Conservation (phyloP, 1,284 basidiomycete genomes). For the Ceratobasidium sp. region DNA sequence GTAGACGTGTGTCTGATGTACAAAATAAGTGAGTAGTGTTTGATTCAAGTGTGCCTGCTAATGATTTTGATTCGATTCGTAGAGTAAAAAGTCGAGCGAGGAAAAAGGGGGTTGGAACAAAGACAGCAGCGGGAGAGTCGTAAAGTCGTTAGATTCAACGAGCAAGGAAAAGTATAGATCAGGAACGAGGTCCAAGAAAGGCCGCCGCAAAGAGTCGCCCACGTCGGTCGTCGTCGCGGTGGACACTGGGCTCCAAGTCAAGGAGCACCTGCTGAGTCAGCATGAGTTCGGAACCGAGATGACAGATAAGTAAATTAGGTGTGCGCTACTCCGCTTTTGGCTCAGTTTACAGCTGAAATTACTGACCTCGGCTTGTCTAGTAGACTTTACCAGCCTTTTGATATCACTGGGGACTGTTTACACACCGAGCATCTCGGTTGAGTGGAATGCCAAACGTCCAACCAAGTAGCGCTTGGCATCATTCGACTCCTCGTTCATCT, state of each 20-base stretch:
- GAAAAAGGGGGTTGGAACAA: conserved; percentile 11
- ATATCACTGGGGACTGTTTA: background rate
- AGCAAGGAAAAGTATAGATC: background rate
- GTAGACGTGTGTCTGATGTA: background rate
- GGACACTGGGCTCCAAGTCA: background rate
- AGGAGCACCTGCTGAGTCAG: conserved; percentile 9
- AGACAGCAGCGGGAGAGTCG: background rate
- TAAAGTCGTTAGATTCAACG: conserved; percentile 8
- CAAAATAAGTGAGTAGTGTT: background rate
- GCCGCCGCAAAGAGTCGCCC: conserved; percentile 1
- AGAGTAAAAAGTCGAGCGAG: background rate
- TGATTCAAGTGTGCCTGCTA: background rate
- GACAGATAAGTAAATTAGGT: conserved; percentile 2
- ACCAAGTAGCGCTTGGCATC: background rate
- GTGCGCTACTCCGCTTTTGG: background rate
- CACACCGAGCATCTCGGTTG: background rate
- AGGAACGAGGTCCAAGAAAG: background rate
- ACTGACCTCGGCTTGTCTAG: background rate
- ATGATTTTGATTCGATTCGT: background rate
- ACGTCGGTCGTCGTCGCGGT: conserved; percentile 29
- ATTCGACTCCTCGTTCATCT: conserved; percentile 12
- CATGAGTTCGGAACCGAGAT: conserved; percentile 11
- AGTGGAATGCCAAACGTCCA: too few species aligned
- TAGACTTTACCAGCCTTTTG: background rate
- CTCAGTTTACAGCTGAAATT: background rate